A percentile compares a stretch with the other conserved stretches of the same genome.
phyloP scores from a whole-genome alignment of 306 rosid species.

The Acacia melanoxylon region DNA sequence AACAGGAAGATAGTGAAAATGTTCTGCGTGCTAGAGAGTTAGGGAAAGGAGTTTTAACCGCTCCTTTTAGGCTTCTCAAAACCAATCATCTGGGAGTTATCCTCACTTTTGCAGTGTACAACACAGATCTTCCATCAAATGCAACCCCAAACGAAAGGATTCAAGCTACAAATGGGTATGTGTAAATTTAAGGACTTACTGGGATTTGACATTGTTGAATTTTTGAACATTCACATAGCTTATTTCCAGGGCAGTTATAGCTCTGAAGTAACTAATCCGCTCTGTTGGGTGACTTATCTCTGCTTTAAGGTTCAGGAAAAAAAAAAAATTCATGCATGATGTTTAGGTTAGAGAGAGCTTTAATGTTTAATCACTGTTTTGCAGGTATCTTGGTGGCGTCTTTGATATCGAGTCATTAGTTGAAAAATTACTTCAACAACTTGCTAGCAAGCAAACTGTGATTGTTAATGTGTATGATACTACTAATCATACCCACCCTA shows the following conservation, averaged over 20 bases:
- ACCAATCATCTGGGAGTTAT: slow-evolving; percentile 94
- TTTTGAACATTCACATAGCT: slow-evolving; percentile 12
- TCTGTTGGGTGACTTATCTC: neutral
- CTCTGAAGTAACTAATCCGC: neutral
- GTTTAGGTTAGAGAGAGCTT: neutral
- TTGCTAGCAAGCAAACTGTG: slow-evolving; percentile 94
- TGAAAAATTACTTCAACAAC: slow-evolving; percentile 96
- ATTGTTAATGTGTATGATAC: slow-evolving; percentile 92
- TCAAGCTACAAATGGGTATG: slow-evolving; percentile 93
- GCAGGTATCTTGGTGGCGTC: slow-evolving; percentile 97
- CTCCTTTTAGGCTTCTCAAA: slow-evolving; percentile 86
- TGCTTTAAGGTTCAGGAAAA: neutral
- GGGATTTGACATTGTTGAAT: neutral
- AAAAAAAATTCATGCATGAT: neutral
- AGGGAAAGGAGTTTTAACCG: slow-evolving; percentile 94
- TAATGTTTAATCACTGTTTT: slow-evolving; percentile 19
- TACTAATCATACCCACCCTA: slow-evolving; percentile 74
- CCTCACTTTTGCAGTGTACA: slow-evolving; percentile 93
- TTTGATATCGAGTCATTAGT: slow-evolving; percentile 93
- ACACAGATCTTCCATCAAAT: slow-evolving; percentile 82
- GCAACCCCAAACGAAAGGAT: slow-evolving; percentile 89
- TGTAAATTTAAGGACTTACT: slow-evolving; percentile 14
- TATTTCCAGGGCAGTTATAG: neutral
- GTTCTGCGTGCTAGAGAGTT: slow-evolving; percentile 90
- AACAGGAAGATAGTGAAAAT: slow-evolving; percentile 90